Conservation (phyloP, 1,139 yeast species). For the Magnusiomyces clavatus region DNA sequence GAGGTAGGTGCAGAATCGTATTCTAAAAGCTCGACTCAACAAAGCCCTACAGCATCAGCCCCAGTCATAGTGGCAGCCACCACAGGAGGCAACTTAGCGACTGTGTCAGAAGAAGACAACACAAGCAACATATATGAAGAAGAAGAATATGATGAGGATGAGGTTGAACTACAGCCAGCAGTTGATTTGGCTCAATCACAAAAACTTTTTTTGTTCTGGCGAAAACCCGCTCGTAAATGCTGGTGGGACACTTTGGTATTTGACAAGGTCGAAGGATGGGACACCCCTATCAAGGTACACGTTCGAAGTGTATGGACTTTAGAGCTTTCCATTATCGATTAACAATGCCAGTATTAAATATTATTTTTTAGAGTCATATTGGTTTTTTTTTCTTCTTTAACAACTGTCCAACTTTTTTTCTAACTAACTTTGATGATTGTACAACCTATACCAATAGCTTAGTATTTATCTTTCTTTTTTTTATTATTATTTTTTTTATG, state of each 20-base stretch:
- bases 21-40: neutral
- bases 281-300: constrained; percentile 47
- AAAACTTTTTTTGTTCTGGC: constrained; percentile 85
- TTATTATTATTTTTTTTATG: no score
- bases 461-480: no score
- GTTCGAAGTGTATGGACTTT: constrained; percentile 80
- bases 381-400: no score
- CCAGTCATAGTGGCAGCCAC: neutral
- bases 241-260: constrained; percentile 82
- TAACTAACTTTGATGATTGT: no score
- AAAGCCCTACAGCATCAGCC: no score
- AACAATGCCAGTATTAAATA: no score
- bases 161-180: constrained; percentile 6
- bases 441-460: no score
- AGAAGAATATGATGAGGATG: neutral
- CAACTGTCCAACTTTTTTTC: no score
- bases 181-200: constrained; percentile 44
- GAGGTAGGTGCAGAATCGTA: neutral
- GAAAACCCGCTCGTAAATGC: constrained; percentile 97
- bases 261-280: constrained; percentile 35
- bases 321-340: constrained; percentile 43
- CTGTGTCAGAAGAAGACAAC: no score
- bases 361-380: no score
- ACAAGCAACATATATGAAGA: neutral
- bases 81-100: neutral